Evolutionary conservation across 305 asterid genomes (phyloP), one percentile per base, ranked within the genome.

Genomic region (Fraxinus angustifolia): DNA sequence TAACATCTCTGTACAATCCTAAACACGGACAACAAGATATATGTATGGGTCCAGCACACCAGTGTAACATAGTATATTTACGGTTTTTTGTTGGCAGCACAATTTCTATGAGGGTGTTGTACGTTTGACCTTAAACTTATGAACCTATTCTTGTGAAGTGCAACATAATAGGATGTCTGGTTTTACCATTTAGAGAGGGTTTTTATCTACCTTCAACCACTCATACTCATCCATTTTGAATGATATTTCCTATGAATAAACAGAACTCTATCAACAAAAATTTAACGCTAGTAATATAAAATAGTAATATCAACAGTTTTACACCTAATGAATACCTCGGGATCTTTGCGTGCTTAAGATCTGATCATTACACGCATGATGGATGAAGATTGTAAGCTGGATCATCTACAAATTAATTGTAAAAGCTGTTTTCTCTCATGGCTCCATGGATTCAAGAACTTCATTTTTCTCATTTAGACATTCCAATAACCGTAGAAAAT

Each of bases 401-500:
- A 83, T 73, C 65, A 77, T 79, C 75, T 79, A 53, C 77, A 60
- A n/a, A 16, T 45, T 60, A 28, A 76, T 74, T 40, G 81, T 42
- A 38, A 67, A 77, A 14, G 78, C 79, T 38, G 31, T 45, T 79
- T 34, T 23, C 40, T 70, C 78, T 75, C 71, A 91, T 90, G 96
- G 92, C 89, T 85, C 78, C 86, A 10, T 74, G 87, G 84, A 90
- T 94, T 73, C 87, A 93, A 91, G 97, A 94, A 82, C 93, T 92
- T 73, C 85, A 86, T 80, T 92, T 90, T 81, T 91, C 94, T 87
- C 90, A 74, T 78, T 87, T 92, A 45, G 83, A 90, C 42, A 92
- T 93, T 40, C 96, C 96, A 4, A 81, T 91, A 48, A 88, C 88
- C 73, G 58, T 94, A 23, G 90, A 93, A 60, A 56, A 76, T 34